These are phyloP conservation scores for Cercospora nicotianae DNA, from an alignment of 2,329 filamentous ascomycete genomes.

Conservation along the genomic window DNA sequence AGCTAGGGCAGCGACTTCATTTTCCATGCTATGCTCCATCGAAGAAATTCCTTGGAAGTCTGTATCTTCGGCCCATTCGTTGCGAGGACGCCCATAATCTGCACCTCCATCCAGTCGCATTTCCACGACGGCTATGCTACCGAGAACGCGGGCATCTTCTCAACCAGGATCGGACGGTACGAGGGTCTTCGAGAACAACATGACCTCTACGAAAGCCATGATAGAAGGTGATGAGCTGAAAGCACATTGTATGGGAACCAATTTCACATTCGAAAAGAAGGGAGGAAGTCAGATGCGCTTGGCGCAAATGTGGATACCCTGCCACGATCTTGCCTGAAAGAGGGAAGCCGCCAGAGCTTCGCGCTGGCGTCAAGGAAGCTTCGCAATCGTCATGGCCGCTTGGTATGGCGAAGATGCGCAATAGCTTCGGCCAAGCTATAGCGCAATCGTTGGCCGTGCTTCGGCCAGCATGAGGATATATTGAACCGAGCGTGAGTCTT, in stretches of 20 bases:
- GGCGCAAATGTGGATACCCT: neutral
- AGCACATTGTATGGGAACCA: neutral
- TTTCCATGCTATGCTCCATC: neutral
- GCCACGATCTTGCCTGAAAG: neutral
- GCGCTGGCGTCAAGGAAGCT: conserved; percentile 3
- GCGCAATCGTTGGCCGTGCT: conserved; percentile 17
- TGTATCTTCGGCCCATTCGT: neutral
- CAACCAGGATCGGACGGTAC: neutral
- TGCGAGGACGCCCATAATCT: neutral
- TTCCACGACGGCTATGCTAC: neutral
- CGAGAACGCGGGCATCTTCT: neutral
- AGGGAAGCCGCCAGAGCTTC: conserved; percentile 6
- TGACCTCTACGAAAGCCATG: neutral
- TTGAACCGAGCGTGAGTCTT: conserved; percentile 8
- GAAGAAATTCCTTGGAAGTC: neutral
- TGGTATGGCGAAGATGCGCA: conserved; percentile 22
- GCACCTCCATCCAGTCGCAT: neutral
- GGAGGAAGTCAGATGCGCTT: conserved; percentile 1
- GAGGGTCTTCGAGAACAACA: neutral
- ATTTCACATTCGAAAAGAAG: neutral
- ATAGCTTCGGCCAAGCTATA: conserved; percentile 27
- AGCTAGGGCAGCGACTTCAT: neutral
- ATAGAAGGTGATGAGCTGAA: neutral
- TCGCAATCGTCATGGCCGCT: conserved; percentile 17
- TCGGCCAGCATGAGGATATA: conserved; percentile 12